Evolutionary conservation across 768 basidiomycete genomes (phyloP).

Genomic region (Hygrophorus russula): DNA sequence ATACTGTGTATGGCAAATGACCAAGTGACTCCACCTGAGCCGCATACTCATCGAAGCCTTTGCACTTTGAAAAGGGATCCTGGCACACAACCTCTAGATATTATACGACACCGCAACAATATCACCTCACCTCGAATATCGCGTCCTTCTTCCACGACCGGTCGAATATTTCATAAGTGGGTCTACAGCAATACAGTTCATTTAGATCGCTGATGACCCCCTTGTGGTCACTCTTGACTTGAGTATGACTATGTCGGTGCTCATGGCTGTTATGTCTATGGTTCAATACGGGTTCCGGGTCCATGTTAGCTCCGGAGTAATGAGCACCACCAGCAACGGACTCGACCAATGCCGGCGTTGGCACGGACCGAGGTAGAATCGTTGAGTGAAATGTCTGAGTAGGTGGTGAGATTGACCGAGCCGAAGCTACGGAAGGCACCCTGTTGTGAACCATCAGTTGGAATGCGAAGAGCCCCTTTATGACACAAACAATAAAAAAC

Average conservation of each 20-base stretch:
- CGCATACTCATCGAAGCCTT: conserved; percentile 38
- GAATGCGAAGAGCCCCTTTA: no score
- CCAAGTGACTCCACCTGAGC: conserved; percentile 33
- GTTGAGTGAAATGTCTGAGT: conserved; percentile 35
- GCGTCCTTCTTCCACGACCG: conserved; percentile 45
- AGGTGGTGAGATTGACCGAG: conserved; percentile 23
- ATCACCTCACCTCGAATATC: conserved; percentile 34
- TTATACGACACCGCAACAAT: background rate
- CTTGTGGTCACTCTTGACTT: conserved; percentile 29
- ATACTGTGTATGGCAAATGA: background rate
- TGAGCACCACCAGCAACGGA: conserved; percentile 54
- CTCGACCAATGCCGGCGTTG: conserved; percentile 39
- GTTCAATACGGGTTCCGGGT: conserved; percentile 21
- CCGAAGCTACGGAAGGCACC: conserved; percentile 2
- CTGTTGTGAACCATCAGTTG: background rate
- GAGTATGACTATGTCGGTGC: conserved; percentile 18
- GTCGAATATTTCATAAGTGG: conserved; percentile 40
- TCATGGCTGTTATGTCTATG: conserved; percentile 28
- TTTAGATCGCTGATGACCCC: conserved; percentile 46
- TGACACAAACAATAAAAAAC: no score
- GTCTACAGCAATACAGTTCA: conserved; percentile 45
- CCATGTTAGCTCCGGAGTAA: conserved; percentile 42
- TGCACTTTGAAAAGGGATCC: conserved; percentile 40
- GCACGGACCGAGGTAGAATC: conserved; percentile 29
- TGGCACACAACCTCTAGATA: conserved; percentile 9